Evolutionary conservation across 2,329 filamentous ascomycete species (phyloP), one percentile per base, ranked within the genome.

Genomic region (Talaromyces verruculosus): DNA sequence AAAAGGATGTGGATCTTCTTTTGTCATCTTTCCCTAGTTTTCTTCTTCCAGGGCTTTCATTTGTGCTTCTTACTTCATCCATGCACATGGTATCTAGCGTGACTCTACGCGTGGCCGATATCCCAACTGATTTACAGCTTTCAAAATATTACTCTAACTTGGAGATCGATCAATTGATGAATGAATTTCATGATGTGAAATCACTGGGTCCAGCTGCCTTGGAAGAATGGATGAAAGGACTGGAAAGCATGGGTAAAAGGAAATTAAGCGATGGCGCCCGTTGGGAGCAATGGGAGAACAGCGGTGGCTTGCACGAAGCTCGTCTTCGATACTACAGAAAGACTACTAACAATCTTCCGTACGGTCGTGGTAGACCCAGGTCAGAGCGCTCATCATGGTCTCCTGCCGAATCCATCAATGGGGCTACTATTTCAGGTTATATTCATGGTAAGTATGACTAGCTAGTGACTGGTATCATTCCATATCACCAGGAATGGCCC

Each of bases 191-290:
- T 51, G 81, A 86, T 5, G 90, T 88, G 63, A 86, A 87, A 70
- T 78, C 81, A n/a, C 83, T 91, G 70, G 90, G 91, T n/a, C 71
- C 83, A 53, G 88, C 88, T 49, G 86, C 89, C 11, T 84, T 85
- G 3, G 89, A 92, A 70, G 91, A 93, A 75, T 95, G 91, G 91
- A 82, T 88, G 35, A 93, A 93, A 77, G 91, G 91, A 10, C 83
- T 95, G 3, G 85, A 88, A 51, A 80, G 79, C 33, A 84, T 86
- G 66, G 89, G 90, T 10, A 86, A 85, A 70, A 82, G 87, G 66
- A 79, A 83, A 59, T 84, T 87, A 70, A 83, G 81, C 11, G 87
- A 91, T 73, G 84, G 86, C 35, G 83, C 86, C 33, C 86, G 89
- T 60, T 94, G 91, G 89, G 91, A 93, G 74, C 89, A 88, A 71